These are phyloP conservation scores for Ceratocystis smalleyi DNA, from an alignment of 2,329 filamentous ascomycete species.

Conservation along the genomic window DNA sequence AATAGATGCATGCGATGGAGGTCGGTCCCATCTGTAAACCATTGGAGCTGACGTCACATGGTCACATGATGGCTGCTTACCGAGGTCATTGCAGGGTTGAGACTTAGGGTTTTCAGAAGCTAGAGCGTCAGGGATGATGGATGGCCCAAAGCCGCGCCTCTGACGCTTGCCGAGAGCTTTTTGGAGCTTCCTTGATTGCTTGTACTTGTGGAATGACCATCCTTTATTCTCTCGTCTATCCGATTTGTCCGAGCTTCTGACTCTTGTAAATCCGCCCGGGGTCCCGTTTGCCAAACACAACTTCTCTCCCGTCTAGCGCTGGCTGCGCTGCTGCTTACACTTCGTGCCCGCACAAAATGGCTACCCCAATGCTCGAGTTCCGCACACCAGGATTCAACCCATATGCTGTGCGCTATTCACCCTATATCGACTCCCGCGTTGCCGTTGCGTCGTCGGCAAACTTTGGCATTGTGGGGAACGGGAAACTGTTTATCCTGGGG, in stretches of 20 bases:
- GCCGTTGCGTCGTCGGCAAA: constrained; percentile 85
- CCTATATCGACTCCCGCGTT: constrained; percentile 89
- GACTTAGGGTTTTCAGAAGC: not conserved
- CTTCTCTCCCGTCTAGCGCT: not conserved
- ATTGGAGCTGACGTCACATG: no score
- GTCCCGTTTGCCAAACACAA: no score
- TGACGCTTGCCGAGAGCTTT: not conserved
- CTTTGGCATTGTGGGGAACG: constrained; percentile 94
- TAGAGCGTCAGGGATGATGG: not conserved
- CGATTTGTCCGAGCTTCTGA: not conserved
- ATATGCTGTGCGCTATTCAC: constrained; percentile 95
- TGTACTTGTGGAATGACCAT: not conserved
- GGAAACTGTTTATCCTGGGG: constrained; percentile 68
- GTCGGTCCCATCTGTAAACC: no score
- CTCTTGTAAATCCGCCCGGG: not conserved
- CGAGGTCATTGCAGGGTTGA: not conserved
- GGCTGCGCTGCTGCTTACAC: not conserved
- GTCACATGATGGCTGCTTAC: not conserved
- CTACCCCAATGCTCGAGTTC: constrained; percentile 71
- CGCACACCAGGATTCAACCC: constrained; percentile 88
- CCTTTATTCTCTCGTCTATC: not conserved
- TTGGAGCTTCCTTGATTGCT: not conserved
- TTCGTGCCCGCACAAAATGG: constrained; percentile 24
- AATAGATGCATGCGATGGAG: not conserved
- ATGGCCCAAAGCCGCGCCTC: not conserved